Evolutionary conservation across 495 filamentous ascomycete species (phyloP), one percentile per base, ranked within the genome.

Genomic region (Cetradonia linearis): DNA sequence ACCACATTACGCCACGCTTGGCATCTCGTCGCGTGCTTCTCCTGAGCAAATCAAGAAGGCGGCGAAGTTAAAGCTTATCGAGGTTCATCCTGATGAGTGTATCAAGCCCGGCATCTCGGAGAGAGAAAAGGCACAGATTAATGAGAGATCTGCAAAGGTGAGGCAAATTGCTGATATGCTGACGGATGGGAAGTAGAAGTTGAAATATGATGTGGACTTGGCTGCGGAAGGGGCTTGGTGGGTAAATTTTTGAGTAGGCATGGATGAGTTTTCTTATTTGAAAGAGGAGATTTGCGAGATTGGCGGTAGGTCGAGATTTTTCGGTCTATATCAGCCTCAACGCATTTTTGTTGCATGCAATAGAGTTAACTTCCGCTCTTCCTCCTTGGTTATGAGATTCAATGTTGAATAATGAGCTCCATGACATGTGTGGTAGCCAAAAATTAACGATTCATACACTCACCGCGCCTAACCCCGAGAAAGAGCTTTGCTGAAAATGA

Each of bases 11-110:
- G 42, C 20, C 16, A 64, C 37, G 14, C 52, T 64, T 3, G 59
- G 59, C 10, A 14, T 64, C 53, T 16, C 18, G n/a, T 36, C 40
- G 18, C 10, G 9, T 10, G 58, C 58, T 53, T 42, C 52, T 11
- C 10, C 18, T 2, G 33, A 33, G 0, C 53, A 60, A 33, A 57
- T 64, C n/a, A 36, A 34, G 33, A 61, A 14, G 10, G 62, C 62
- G 14, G 62, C 62, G 1, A 64, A 42, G 34, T 20, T 7, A 14
- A 49, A 34, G 33, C 62, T 58, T 33, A 20, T 64, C 38, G 53
- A 60, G 25, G 52, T 47, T 2, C 62, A 64, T 46, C 62, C 62
- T 0, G 62, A 64, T 11, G 30, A 18, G 31, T 36, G 53, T 34
- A 53, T 40, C 31, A 60, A 55, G 27, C 16, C 40, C 10, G 62